phyloP scores from a whole-genome alignment of 805 yeast species.

The Yamadazyma ubonensis region DNA sequence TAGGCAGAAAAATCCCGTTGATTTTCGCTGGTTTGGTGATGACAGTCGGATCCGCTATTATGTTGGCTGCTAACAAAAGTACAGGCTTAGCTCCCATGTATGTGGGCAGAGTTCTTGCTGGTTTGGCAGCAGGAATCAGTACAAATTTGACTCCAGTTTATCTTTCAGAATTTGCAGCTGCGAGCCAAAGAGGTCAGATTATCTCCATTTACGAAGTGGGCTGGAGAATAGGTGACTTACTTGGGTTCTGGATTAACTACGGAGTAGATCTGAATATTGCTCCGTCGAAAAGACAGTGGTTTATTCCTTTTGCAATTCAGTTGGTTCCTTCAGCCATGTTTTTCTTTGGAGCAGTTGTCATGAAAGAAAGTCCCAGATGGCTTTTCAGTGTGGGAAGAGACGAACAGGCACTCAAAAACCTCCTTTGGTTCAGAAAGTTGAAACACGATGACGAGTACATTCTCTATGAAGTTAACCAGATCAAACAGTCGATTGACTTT shows the following conservation, averaged over 20 bases:
- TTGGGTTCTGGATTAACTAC: slow-evolving; percentile 51
- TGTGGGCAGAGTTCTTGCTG: slow-evolving; percentile 52
- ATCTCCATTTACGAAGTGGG: slow-evolving; percentile 48
- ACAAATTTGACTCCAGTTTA: slow-evolving; percentile 50
- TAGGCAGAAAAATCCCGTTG: slow-evolving; percentile 42
- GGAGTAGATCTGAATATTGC: slow-evolving; percentile 38
- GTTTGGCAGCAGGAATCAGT: slow-evolving; percentile 53
- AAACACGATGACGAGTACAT: slow-evolving; percentile 39
- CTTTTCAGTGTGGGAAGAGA: slow-evolving; percentile 35
- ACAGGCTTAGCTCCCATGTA: slow-evolving; percentile 36
- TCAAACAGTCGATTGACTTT: slow-evolving; percentile 24
- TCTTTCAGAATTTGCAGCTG: slow-evolving; percentile 45
- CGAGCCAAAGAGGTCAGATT: slow-evolving; percentile 44
- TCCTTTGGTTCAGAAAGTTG: slow-evolving; percentile 40
- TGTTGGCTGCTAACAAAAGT: slow-evolving; percentile 29
- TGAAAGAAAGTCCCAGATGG: slow-evolving; percentile 49
- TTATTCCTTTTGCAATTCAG: slow-evolving; percentile 48
- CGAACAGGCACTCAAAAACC: slow-evolving; percentile 31
- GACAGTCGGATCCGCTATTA: slow-evolving; percentile 43
- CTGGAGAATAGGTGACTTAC: slow-evolving; percentile 51
- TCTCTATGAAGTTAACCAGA: slow-evolving; percentile 35
- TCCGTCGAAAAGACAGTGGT: slow-evolving; percentile 40
- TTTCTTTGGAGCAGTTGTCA: slow-evolving; percentile 35
- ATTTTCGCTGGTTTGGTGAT: slow-evolving; percentile 40
- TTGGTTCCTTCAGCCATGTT: slow-evolving; percentile 44